A percentile compares a stretch with the other conserved stretches of the same genome.
These are phyloP conservation scores for Aspergillus bertholletiae DNA, from an alignment of 495 filamentous ascomycete species.

Conservation along the genomic window DNA sequence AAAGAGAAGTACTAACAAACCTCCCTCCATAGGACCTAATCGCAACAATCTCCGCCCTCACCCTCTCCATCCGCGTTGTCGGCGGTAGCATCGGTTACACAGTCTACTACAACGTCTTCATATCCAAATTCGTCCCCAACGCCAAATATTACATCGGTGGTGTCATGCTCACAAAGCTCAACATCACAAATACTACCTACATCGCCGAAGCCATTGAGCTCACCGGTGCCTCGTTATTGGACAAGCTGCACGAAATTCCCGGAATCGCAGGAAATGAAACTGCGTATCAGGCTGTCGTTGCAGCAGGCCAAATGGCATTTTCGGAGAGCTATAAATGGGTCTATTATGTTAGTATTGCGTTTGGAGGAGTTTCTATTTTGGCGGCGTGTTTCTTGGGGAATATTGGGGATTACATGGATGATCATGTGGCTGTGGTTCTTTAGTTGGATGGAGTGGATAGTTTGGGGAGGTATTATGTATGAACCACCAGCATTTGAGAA, in stretches of 20 bases:
- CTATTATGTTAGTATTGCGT: slow-evolving; percentile 66
- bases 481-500: neutral
- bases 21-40: slow-evolving; percentile 52
- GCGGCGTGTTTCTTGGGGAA: slow-evolving; percentile 61
- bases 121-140: slow-evolving; percentile 56
- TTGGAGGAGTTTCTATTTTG: slow-evolving; percentile 59
- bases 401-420: slow-evolving; percentile 64
- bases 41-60: slow-evolving; percentile 70
- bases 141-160: slow-evolving; percentile 50
- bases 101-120: slow-evolving; percentile 75
- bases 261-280: slow-evolving; percentile 53
- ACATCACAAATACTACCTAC: slow-evolving; percentile 46
- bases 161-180: slow-evolving; percentile 47
- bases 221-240: slow-evolving; percentile 53
- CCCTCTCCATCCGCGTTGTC: slow-evolving; percentile 67
- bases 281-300: slow-evolving; percentile 55
- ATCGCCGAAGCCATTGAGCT: slow-evolving; percentile 50
- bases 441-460: slow-evolving; percentile 8
- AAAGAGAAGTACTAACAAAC: slow-evolving; percentile 1
- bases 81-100: slow-evolving; percentile 70
- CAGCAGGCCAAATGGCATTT: slow-evolving; percentile 60
- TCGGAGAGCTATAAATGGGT: slow-evolving; percentile 63
- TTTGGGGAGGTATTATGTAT: neutral
- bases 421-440: slow-evolving; percentile 66
- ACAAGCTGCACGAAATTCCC: slow-evolving; percentile 49